phyloP scores from a whole-genome alignment of 352 stramenopile genomes.

The Phytophthora aleatoria region DNA sequence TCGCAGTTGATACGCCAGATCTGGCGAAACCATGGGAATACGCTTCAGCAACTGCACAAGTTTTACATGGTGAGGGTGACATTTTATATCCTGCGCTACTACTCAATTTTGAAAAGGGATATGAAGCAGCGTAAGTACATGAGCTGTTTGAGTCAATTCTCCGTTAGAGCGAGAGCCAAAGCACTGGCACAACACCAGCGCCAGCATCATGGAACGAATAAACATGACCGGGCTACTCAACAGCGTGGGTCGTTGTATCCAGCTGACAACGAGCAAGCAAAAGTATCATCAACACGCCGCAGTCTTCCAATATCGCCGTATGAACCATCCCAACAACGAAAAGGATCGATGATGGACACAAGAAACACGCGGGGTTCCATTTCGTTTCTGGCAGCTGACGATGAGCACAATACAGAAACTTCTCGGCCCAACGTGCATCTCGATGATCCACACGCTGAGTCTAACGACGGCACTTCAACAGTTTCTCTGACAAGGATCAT shows the following conservation, averaged over 20 bases:
- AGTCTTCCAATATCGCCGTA: conserved; percentile 16
- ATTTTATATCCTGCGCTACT: conserved; percentile 65
- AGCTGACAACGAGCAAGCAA: background rate
- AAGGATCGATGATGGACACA: conserved; percentile 1
- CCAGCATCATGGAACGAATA: conserved; percentile 6
- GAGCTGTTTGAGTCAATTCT: conserved; percentile 37
- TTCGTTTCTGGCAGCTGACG: conserved; percentile 11
- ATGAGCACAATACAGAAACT: conserved; percentile 2
- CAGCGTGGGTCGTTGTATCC: conserved; percentile 13
- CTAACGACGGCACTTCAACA: conserved; percentile 5
- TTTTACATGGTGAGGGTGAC: conserved; percentile 62
- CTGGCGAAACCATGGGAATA: conserved; percentile 54
- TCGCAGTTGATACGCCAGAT: conserved; percentile 39
- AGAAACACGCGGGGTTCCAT: conserved; percentile 8
- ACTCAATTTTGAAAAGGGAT: conserved; percentile 59
- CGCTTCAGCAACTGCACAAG: conserved; percentile 61
- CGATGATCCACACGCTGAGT: conserved; percentile 14
- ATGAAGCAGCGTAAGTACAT: conserved; percentile 45
- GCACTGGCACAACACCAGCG: conserved; percentile 14
- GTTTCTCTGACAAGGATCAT: conserved; percentile 57
- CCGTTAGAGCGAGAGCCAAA: conserved; percentile 25
- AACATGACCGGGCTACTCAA: conserved; percentile 9
- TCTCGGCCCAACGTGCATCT: background rate
- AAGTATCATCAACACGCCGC: conserved; percentile 4
- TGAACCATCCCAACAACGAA: conserved; percentile 12